Evolutionary conservation across 2,329 filamentous ascomycete species (phyloP).

Genomic region (Aspergillus sp.): DNA sequence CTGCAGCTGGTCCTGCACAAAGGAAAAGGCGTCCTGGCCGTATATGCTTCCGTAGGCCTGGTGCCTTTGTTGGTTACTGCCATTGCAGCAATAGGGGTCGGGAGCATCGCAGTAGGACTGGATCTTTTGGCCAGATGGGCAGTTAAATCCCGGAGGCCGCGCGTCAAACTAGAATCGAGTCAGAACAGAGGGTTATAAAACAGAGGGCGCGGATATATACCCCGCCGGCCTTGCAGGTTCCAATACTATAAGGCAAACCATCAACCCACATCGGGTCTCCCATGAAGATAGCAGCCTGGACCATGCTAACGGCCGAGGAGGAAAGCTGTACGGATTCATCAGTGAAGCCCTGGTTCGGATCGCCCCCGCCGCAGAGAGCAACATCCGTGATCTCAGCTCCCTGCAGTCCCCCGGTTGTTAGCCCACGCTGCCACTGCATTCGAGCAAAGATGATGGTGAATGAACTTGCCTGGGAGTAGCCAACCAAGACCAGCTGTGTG

Average conservation of each 20-base stretch:
- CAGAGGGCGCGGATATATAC: slow-evolving; percentile 36
- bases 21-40: slow-evolving; percentile 47
- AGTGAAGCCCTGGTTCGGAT: slow-evolving; percentile 37
- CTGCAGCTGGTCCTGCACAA: slow-evolving; percentile 42
- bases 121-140: slow-evolving; percentile 46
- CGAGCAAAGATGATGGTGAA: too few relatives aligned
- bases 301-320: slow-evolving; percentile 42
- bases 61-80: slow-evolving; percentile 49
- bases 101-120: slow-evolving; percentile 55
- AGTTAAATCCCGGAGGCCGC: slow-evolving; percentile 47
- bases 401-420: too few relatives aligned
- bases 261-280: slow-evolving; percentile 51
- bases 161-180: slow-evolving; percentile 46
- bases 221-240: slow-evolving; percentile 49
- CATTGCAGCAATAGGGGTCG: slow-evolving; percentile 57
- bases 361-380: slow-evolving; percentile 50
- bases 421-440: too few relatives aligned
- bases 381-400: slow-evolving; percentile 56
- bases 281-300: slow-evolving; percentile 58
- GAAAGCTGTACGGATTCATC: slow-evolving; percentile 38
- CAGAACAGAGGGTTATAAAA: too few relatives aligned
- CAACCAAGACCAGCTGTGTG: slow-evolving; percentile 51
- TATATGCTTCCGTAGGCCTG: slow-evolving; percentile 53
- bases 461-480: slow-evolving; percentile 49
- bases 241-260: slow-evolving; percentile 52